phyloP scores from a whole-genome alignment of 1,139 yeast genomes.

The Entelexis paramagnoliae region DNA sequence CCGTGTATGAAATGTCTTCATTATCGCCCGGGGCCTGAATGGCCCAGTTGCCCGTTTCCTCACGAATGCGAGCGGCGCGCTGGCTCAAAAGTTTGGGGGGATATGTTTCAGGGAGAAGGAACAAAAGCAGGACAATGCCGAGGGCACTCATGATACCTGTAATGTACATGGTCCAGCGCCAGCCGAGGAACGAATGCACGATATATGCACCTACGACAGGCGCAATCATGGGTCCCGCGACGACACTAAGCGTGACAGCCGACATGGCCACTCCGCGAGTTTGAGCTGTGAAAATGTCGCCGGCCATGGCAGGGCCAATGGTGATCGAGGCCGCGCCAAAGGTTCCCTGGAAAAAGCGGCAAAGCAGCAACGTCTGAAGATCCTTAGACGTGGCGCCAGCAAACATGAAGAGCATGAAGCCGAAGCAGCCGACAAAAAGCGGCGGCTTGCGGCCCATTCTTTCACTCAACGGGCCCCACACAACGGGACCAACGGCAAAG shows the following conservation, averaged over 20 bases:
- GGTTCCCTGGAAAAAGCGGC: conserved; percentile 68
- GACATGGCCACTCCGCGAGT: conserved; percentile 61
- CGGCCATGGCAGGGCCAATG: conserved; percentile 76
- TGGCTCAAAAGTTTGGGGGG: conserved; percentile 33
- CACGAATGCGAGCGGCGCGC: conserved; percentile 41
- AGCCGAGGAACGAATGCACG: conserved; percentile 36
- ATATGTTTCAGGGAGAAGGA: conserved; percentile 42
- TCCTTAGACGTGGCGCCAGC: conserved; percentile 68
- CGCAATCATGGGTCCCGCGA: conserved; percentile 65
- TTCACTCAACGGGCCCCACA: conserved; percentile 78
- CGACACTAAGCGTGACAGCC: conserved; percentile 53
- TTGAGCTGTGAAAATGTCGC: conserved; percentile 57
- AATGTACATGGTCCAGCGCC: conserved; percentile 52
- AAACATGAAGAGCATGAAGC: conserved; percentile 52
- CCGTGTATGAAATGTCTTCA: conserved; percentile 47
- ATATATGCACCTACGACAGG: conserved; percentile 44
- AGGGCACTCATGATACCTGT: conserved; percentile 41
- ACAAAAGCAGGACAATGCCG: conserved; percentile 29
- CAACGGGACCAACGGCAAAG: conserved; percentile 69
- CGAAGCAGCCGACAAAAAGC: conserved; percentile 45
- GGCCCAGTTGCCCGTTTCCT: conserved; percentile 40
- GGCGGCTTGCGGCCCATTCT: conserved; percentile 60
- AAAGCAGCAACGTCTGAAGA: conserved; percentile 57
- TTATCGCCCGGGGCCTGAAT: conserved; percentile 44
- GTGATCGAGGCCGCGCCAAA: conserved; percentile 74